phyloP scores from a whole-genome alignment of 495 filamentous ascomycete genomes.

The Talaromyces liani region DNA sequence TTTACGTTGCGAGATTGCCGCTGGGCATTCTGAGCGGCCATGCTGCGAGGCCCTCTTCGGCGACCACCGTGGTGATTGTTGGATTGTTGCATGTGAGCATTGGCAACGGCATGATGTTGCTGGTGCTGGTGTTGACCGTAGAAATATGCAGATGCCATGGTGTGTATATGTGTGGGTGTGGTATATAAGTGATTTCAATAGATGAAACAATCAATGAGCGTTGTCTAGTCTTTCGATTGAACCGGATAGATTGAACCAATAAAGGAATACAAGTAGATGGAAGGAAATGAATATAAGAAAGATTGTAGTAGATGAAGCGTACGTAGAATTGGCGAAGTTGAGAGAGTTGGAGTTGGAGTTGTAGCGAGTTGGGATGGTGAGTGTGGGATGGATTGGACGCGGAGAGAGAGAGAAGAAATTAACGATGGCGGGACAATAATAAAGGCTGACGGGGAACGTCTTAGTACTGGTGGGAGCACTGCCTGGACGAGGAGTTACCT shows the following conservation, averaged over 20 bases:
- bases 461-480: slow-evolving; percentile 3
- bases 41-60: slow-evolving; percentile 75
- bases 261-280: neutral
- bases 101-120: slow-evolving; percentile 44
- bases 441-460: slow-evolving; percentile 3
- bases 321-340: slow-evolving; percentile 7
- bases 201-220: slow-evolving; percentile 10
- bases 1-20: slow-evolving; percentile 76
- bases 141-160: slow-evolving; percentile 59
- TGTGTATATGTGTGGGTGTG: slow-evolving; percentile 9
- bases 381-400: slow-evolving; percentile 20
- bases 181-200: neutral
- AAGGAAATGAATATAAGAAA: slow-evolving; percentile 6
- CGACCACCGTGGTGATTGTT: slow-evolving; percentile 80
- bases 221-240: neutral
- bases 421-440: slow-evolving; percentile 23
- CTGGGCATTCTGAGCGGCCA: slow-evolving; percentile 73
- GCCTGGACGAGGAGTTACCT: neutral
- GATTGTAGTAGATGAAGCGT: neutral
- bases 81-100: slow-evolving; percentile 46
- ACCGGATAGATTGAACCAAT: neutral
- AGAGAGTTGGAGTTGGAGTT: slow-evolving; percentile 14
- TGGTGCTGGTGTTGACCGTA: slow-evolving; percentile 56
- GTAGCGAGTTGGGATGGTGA: slow-evolving; percentile 19
- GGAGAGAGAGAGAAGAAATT: slow-evolving; percentile 11